Base-by-base conservation (phyloP, 129 eudicot species). In the carrot (Daucus carota) region DNA sequence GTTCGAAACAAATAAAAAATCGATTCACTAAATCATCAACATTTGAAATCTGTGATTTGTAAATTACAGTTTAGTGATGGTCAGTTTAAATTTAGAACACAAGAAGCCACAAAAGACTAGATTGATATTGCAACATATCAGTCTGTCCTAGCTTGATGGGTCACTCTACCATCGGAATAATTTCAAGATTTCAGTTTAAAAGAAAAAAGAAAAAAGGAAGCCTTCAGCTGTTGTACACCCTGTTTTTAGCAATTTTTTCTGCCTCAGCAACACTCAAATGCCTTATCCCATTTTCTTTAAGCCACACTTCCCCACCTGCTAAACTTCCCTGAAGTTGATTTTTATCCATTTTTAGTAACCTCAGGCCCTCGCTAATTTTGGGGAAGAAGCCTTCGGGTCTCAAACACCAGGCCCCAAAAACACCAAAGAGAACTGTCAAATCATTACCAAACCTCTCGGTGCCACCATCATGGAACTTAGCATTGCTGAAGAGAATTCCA, bases 331-430 rank as follows among this genome's bases (percentile, higher is more conserved):
- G 76, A 59, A 88, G 79, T 60, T 85, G 86, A 28, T 71, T 82
- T 42, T 83, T 85, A 40, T 79, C 96, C 90, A 88, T 80, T 85
- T 82, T 95, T 80, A 95, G 73, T 73, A 95, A 20, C 83, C 88
- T 89, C 84, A 91, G 76, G 34, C 97, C 96, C 74, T 91, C 97
- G 12, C 86, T 88, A 32, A 79, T 68, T 82, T 87, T 87, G 0
- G 96, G 96, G 78, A 95, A 91, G 79, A 91, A 95, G 32, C 99
- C 96, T 85, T 91, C 96, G 2, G 97, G 99, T 77, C 97, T 88
- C 85, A 91, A 75, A 83, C 99, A 95, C 99, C 97, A 91, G 44
- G 86, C 66, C 26, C 83, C 82, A 45, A 91, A 95, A 28, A 92
- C 86, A 52, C 94, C 96, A 72, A 86, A 91, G 50, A 95, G 59